A percentile compares a stretch with the other conserved stretches of the same genome.
Conservation (phyloP, 2,329 filamentous ascomycete species). For the Phaeosphaeriaceae sp. region DNA sequence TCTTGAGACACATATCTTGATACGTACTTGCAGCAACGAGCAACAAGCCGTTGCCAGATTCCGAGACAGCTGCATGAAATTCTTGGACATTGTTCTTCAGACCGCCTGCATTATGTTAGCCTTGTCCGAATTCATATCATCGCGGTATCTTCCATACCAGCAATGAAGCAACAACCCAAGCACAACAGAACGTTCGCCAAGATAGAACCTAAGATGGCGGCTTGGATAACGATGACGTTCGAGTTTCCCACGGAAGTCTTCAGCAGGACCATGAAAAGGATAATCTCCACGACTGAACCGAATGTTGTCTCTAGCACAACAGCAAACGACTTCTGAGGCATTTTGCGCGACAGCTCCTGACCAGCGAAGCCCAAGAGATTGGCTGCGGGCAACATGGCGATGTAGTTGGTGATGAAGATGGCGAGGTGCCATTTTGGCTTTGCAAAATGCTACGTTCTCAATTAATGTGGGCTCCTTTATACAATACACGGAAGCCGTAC, state of each 20-base stretch:
- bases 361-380: slow-evolving; percentile 79
- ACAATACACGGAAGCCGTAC: slow-evolving; percentile 39
- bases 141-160: slow-evolving; percentile 48
- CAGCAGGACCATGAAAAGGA: slow-evolving; percentile 81
- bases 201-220: slow-evolving; percentile 83
- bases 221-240: slow-evolving; percentile 75
- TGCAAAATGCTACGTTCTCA: slow-evolving; percentile 54
- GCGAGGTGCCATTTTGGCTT: slow-evolving; percentile 64
- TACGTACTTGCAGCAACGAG: slow-evolving; percentile 73
- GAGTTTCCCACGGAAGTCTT: slow-evolving; percentile 50
- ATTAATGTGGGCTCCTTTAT: slow-evolving; percentile 7
- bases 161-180: slow-evolving; percentile 80
- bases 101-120: slow-evolving; percentile 55
- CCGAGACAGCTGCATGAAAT: slow-evolving; percentile 78
- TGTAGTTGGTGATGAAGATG: slow-evolving; percentile 74
- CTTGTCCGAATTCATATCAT: not conserved
- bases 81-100: slow-evolving; percentile 70
- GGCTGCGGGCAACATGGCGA: slow-evolving; percentile 79
- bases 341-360: slow-evolving; percentile 74
- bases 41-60: slow-evolving; percentile 78
- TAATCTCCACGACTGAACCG: slow-evolving; percentile 80
- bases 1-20: not conserved
- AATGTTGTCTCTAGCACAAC: slow-evolving; percentile 66
- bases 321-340: slow-evolving; percentile 72
- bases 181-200: slow-evolving; percentile 83